Percentiles rank a stretch among this genome's conserved stretches.
These are phyloP conservation scores for Diaporthe ampelina DNA, from an alignment of 2,329 filamentous ascomycete species.

Conservation along the genomic window DNA sequence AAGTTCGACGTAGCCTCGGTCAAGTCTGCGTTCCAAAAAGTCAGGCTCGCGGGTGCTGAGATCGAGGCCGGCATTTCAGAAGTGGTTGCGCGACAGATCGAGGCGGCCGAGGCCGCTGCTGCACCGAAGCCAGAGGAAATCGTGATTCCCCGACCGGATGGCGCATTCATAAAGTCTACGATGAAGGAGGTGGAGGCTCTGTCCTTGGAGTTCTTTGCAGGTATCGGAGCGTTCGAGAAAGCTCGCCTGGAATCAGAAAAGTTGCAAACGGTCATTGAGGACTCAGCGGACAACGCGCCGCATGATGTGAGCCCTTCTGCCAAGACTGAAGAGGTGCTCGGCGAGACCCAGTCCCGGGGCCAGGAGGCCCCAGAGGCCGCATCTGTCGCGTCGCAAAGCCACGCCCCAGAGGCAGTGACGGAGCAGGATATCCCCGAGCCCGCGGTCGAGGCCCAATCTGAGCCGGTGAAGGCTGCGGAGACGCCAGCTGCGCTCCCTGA, in stretches of 20 bases:
- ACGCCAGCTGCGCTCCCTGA: not conserved
- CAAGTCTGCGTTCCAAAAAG: constrained; percentile 37
- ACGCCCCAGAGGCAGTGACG: constrained; percentile 12
- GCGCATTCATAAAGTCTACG: not conserved
- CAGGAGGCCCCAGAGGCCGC: constrained; percentile 9
- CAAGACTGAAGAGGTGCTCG: not conserved
- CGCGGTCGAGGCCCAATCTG: not conserved
- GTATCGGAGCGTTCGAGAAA: not conserved
- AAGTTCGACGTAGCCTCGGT: constrained; percentile 29
- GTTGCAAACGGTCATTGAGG: not conserved
- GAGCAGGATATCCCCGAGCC: not conserved
- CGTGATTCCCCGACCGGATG: not conserved
- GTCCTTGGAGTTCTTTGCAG: not conserved
- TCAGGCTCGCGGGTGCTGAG: constrained; percentile 38
- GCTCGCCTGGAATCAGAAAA: not conserved
- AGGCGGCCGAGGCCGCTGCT: constrained; percentile 33
- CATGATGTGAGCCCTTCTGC: not conserved
- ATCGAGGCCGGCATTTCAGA: constrained; percentile 46
- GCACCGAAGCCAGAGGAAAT: not conserved
- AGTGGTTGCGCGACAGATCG: constrained; percentile 42
- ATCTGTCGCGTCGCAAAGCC: constrained; percentile 19
- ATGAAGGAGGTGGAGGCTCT: not conserved
- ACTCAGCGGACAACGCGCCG: constrained; percentile 10
- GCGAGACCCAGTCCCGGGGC: not conserved
- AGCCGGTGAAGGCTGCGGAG: not conserved